Conservation (phyloP, 2,329 filamentous ascomycete genomes). For the Dendrostoma leiphaemia region DNA sequence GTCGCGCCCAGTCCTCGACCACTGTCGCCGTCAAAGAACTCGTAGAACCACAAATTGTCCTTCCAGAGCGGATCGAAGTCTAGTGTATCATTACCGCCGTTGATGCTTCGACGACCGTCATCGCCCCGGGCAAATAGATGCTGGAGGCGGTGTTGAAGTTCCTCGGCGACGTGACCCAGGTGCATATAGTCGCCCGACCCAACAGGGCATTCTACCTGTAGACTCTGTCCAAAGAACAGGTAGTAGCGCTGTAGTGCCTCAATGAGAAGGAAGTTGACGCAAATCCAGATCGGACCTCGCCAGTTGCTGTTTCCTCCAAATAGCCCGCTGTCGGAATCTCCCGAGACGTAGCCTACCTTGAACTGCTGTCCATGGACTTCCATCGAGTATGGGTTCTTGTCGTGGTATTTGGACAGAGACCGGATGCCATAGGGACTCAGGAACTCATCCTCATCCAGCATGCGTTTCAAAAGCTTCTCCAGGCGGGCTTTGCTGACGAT, state of each 20-base stretch:
- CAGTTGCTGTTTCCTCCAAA: slow-evolving; percentile 99
- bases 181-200: slow-evolving; percentile 96
- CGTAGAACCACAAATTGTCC: slow-evolving; percentile 92
- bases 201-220: slow-evolving; percentile 91
- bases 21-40: slow-evolving; percentile 93
- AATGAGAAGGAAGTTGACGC: slow-evolving; percentile 91
- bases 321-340: slow-evolving; percentile 92
- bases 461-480: slow-evolving; percentile 81
- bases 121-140: slow-evolving; percentile 85
- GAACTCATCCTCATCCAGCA: slow-evolving; percentile 94
- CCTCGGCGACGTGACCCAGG: slow-evolving; percentile 88
- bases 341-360: slow-evolving; percentile 83
- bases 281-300: slow-evolving; percentile 94
- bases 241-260: slow-evolving; percentile 94
- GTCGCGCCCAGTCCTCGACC: slow-evolving; percentile 87
- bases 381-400: slow-evolving; percentile 90
- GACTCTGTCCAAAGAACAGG: slow-evolving; percentile 87
- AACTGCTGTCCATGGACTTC: slow-evolving; percentile 91
- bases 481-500: slow-evolving; percentile 93
- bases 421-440: slow-evolving; percentile 86
- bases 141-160: slow-evolving; percentile 90
- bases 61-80: slow-evolving; percentile 94
- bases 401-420: slow-evolving; percentile 87
- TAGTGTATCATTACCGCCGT: slow-evolving; percentile 77
- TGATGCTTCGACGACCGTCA: slow-evolving; percentile 84